These are phyloP conservation scores for Acanthamoeba quina DNA, from an alignment of 208 protist genomes.

Conservation along the genomic window DNA sequence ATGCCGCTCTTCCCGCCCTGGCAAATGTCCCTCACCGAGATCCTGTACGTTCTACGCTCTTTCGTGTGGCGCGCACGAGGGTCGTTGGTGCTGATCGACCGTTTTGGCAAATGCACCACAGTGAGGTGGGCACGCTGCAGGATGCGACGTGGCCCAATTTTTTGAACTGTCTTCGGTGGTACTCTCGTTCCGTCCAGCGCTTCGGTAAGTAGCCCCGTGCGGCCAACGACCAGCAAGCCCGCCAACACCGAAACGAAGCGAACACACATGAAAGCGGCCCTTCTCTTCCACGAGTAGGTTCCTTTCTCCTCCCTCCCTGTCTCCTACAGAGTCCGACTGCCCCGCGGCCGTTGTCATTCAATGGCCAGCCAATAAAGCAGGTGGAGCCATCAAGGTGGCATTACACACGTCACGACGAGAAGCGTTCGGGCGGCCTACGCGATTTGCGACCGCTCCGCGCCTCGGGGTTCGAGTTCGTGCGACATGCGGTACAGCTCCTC, in stretches of 20 bases:
- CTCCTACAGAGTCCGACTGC: too few relatives aligned
- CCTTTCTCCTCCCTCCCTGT: not conserved
- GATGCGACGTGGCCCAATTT: conserved; percentile 46
- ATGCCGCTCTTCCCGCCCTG: conserved; percentile 19
- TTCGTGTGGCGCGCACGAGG: not conserved
- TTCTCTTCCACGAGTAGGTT: not conserved
- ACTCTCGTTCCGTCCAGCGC: not conserved
- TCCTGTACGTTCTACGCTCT: not conserved
- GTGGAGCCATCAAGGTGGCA: too few relatives aligned
- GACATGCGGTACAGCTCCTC: conserved; percentile 43
- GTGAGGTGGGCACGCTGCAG: conserved; percentile 17
- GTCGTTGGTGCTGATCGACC: not conserved
- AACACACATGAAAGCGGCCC: too few relatives aligned
- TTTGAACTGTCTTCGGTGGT: conserved; percentile 12
- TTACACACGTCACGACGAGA: not conserved
- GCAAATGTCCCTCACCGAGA: conserved; percentile 1
- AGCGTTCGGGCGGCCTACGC: not conserved
- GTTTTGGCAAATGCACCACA: not conserved
- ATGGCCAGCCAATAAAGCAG: not conserved
- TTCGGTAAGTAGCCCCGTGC: not conserved
- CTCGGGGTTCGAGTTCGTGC: not conserved
- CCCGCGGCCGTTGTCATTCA: too few relatives aligned
- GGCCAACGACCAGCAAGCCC: not conserved
- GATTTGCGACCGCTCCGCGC: not conserved
- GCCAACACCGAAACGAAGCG: too few relatives aligned